Conservation (phyloP, 176 grass and related monocot genomes). For the Urochloa ruziziensis region DNA sequence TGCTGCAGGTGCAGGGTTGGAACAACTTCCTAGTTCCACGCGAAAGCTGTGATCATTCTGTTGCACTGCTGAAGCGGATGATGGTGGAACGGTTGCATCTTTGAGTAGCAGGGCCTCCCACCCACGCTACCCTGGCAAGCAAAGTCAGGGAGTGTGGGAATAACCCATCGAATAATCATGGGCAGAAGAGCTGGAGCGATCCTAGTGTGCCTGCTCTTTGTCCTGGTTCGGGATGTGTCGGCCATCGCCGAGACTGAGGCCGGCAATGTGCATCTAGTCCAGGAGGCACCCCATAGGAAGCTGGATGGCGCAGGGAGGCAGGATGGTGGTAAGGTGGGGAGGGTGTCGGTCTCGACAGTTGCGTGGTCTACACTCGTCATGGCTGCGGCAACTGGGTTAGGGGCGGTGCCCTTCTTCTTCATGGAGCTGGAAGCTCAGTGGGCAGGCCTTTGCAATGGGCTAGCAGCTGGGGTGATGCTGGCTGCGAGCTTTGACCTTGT, state of each 20-base stretch:
- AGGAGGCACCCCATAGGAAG: slow-evolving; percentile 64
- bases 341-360: slow-evolving; percentile 72
- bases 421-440: slow-evolving; percentile 83
- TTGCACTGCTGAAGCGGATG: background rate
- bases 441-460: slow-evolving; percentile 86
- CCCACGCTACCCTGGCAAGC: slow-evolving; percentile 12
- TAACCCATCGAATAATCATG: slow-evolving; percentile 42
- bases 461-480: slow-evolving; percentile 89
- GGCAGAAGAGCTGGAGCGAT: slow-evolving; percentile 28
- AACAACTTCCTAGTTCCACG: background rate
- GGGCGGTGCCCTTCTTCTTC: slow-evolving; percentile 89
- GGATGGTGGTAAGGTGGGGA: slow-evolving; percentile 51
- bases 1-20: slow-evolving; percentile 24
- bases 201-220: slow-evolving; percentile 42
- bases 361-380: slow-evolving; percentile 92
- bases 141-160: background rate
- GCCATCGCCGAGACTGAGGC: slow-evolving; percentile 60
- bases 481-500: slow-evolving; percentile 94
- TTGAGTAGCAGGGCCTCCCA: background rate
- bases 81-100: background rate
- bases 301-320: slow-evolving; percentile 37
- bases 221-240: slow-evolving; percentile 21
- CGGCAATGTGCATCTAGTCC: slow-evolving; percentile 25
- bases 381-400: slow-evolving; percentile 80
- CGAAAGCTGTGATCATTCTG: slow-evolving; percentile 12